These are phyloP conservation scores for Tricholoma bakamatsutake DNA, from an alignment of 768 basidiomycete genomes.

Conservation along the genomic window DNA sequence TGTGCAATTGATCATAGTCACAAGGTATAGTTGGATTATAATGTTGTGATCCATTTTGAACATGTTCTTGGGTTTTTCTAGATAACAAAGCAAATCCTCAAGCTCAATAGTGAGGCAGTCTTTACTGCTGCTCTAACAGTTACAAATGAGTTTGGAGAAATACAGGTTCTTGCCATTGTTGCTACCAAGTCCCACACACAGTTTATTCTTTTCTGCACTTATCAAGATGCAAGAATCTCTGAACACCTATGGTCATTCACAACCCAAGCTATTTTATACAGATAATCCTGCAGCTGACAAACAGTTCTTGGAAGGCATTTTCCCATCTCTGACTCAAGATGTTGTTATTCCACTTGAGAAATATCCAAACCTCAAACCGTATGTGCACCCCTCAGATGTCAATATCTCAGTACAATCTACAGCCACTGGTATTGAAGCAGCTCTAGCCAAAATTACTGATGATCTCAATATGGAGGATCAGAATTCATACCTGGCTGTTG, in stretches of 20 bases:
- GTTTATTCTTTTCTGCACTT: neutral
- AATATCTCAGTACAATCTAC: slow-evolving; percentile 4
- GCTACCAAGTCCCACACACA: neutral
- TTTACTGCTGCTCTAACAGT: neutral
- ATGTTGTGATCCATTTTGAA: neutral
- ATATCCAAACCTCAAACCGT: slow-evolving; percentile 14
- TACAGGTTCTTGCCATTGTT: neutral
- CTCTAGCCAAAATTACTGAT: slow-evolving; percentile 12
- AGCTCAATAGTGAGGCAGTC: neutral
- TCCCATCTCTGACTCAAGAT: slow-evolving; percentile 10
- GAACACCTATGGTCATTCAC: neutral
- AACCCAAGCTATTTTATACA: neutral
- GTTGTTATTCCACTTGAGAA: slow-evolving; percentile 18
- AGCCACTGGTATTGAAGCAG: slow-evolving; percentile 11
- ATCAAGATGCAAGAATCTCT: neutral
- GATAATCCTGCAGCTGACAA: neutral
- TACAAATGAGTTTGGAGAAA: neutral
- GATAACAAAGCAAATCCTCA: neutral
- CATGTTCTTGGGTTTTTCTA: neutral
- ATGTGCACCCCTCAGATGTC: slow-evolving; percentile 11
- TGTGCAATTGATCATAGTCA: neutral
- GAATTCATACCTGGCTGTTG: slow-evolving; percentile 10
- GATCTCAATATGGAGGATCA: slow-evolving; percentile 9
- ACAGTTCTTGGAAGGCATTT: neutral
- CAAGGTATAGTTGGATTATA: neutral